A percentile compares a stretch with the other conserved stretches of the same genome.
Evolutionary conservation across 495 filamentous ascomycete genomes (phyloP).

Genomic region (Daldinia childiae): DNA sequence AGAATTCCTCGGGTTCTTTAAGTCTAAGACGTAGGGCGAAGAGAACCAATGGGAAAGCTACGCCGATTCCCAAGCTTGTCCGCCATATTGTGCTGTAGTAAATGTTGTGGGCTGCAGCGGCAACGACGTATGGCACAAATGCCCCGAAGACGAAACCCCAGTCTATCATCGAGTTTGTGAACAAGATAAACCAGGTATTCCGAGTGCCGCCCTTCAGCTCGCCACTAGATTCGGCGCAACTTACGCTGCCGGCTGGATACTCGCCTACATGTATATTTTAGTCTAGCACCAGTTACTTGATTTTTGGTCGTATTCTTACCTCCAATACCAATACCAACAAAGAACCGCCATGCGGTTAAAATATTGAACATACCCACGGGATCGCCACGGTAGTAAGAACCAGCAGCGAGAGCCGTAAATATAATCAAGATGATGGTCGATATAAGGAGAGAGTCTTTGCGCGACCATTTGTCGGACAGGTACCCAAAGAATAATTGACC

Average conservation of each 20-base stretch:
- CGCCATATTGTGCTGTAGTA: constrained; percentile 80
- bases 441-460: constrained; percentile 80
- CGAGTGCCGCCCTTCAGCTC: constrained; percentile 82
- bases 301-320: constrained; percentile 77
- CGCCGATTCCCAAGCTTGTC: constrained; percentile 77
- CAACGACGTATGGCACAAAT: constrained; percentile 75
- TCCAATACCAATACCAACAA: constrained; percentile 69
- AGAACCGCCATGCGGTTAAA: constrained; percentile 85
- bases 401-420: constrained; percentile 81
- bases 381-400: constrained; percentile 75
- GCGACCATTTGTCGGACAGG: constrained; percentile 81
- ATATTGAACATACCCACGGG: constrained; percentile 79
- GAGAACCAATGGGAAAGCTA: constrained; percentile 78
- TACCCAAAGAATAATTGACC: constrained; percentile 87
- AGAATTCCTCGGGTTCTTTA: constrained; percentile 85
- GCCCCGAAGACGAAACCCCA: constrained; percentile 79
- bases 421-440: constrained; percentile 85
- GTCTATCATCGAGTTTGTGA: constrained; percentile 91
- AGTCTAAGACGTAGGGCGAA: constrained; percentile 79
- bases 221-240: constrained; percentile 82
- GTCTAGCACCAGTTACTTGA: constrained; percentile 65
- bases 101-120: constrained; percentile 72
- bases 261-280: constrained; percentile 73
- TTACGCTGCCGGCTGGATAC: constrained; percentile 89
- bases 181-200: constrained; percentile 92